Percentiles rank a stretch among this genome's conserved stretches.
These are phyloP conservation scores for Neonectria ditissima DNA, from an alignment of 2,329 filamentous ascomycete species.

Conservation along the genomic window DNA sequence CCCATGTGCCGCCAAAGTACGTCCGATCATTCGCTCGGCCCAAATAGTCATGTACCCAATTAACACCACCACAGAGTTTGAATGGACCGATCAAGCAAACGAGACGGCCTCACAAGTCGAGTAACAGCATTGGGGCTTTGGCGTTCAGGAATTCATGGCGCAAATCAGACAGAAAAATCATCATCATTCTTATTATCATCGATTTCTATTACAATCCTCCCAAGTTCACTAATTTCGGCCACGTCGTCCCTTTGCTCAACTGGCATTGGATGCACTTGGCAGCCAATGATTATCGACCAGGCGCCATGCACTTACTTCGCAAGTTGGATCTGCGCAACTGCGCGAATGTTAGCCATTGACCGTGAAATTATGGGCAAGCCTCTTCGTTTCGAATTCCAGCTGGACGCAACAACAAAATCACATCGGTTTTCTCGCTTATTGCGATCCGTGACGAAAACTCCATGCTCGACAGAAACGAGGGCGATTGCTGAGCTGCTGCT, in stretches of 20 bases:
- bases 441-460: background rate
- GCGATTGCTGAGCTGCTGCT: background rate
- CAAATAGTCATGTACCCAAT: constrained; percentile 1
- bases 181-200: background rate
- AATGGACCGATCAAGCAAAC: constrained; percentile 55
- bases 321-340: background rate
- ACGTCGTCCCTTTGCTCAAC: background rate
- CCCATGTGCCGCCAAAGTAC: constrained; percentile 97
- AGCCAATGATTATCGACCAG: background rate
- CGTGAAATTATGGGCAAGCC: background rate
- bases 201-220: too few relatives aligned
- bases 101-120: constrained; percentile 46
- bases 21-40: constrained; percentile 36
- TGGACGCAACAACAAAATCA: background rate
- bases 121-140: constrained; percentile 31
- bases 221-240: background rate
- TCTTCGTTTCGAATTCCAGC: background rate
- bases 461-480: background rate
- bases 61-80: constrained; percentile 50
- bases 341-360: background rate
- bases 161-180: constrained; percentile 24
- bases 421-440: background rate
- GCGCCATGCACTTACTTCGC: background rate
- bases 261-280: background rate
- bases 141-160: constrained; percentile 40